These are phyloP conservation scores for Pleurotus giganteus DNA, from an alignment of 768 basidiomycete genomes.

Conservation along the genomic window DNA sequence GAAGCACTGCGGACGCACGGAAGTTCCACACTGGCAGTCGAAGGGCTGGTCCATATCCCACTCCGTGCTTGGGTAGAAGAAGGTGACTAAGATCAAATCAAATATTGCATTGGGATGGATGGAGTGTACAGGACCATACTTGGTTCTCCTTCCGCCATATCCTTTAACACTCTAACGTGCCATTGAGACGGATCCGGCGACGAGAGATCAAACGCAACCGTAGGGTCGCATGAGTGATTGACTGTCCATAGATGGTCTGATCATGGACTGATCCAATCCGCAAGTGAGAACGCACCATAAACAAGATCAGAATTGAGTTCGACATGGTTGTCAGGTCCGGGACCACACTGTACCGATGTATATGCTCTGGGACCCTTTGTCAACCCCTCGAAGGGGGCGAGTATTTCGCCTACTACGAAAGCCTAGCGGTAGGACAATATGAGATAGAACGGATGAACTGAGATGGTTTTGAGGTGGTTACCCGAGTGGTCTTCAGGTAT, in stretches of 20 bases:
- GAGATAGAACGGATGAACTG: neutral
- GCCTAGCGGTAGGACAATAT: constrained; percentile 20
- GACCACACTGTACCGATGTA: constrained; percentile 52
- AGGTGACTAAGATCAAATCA: constrained; percentile 37
- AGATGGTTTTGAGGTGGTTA: constrained; percentile 10
- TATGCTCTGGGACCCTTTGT: constrained; percentile 40
- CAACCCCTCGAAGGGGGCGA: constrained; percentile 29
- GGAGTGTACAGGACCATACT: constrained; percentile 27
- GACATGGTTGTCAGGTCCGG: constrained; percentile 43
- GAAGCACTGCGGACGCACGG: constrained; percentile 26
- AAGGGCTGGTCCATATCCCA: constrained; percentile 70
- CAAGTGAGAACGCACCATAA: constrained; percentile 39
- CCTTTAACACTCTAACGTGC: constrained; percentile 44
- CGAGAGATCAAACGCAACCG: constrained; percentile 51
- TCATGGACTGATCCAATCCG: neutral
- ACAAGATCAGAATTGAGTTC: constrained; percentile 60
- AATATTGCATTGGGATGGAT: too few species aligned
- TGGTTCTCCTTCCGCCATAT: constrained; percentile 32
- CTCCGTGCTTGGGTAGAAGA: constrained; percentile 68
- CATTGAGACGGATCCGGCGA: constrained; percentile 39
- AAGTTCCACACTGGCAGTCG: constrained; percentile 46
- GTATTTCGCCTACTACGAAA: constrained; percentile 35
- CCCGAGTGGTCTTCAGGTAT: constrained; percentile 33
- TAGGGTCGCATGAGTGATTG: constrained; percentile 66
- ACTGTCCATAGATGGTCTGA: constrained; percentile 26